Evolutionary conservation across 2,329 filamentous ascomycete genomes (phyloP), one percentile per base, ranked within the genome.

Genomic region (Pseudopithomyces maydicus): DNA sequence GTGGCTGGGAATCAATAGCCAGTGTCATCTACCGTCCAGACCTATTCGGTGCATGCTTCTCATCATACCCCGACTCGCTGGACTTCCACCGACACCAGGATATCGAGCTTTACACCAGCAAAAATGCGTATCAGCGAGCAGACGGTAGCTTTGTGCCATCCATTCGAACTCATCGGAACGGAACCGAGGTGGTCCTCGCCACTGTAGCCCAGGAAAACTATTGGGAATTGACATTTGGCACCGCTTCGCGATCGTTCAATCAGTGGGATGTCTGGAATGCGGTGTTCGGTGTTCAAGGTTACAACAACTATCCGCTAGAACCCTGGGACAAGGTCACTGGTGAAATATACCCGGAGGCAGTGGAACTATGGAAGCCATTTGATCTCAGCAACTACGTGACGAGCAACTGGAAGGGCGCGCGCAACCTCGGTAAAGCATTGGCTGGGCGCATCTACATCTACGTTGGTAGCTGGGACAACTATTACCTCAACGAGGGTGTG

Each of bases 241-340:
- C 74, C 1, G 63, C 67, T 0, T 68, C 72, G 0, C 72, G 74
- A 32, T 75, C 73, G 1, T 65, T 56, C 15, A 61, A 66, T 17
- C 75, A 77, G 49, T 76, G 74, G 74, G 75, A 77, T 53, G 42
- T 74, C 15, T 77, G 74, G 74, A 70, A 75, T 26, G 71, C 74
- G 8, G 72, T 77, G 1, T 77, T 76, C 22, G 71, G 73, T 7
- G 68, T 66, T 0, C 74, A 77, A 44, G 74, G 74, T 4, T 65
- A 68, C 43, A 77, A 77, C 58, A 63, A 67, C 36, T 77, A 77
- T 46, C 74, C 74, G 8, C 70, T 77, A 7, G 74, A 74, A 57
- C 68, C 75, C 0, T 77, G 75, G 75, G 70, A 77, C 56, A 77
- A 77, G 53, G 72, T 75, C 23, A 75, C 74, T 0, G 74, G 74